Evolutionary conservation across 148 eudicot species (phyloP).

Genomic region (Cornus kousa): DNA sequence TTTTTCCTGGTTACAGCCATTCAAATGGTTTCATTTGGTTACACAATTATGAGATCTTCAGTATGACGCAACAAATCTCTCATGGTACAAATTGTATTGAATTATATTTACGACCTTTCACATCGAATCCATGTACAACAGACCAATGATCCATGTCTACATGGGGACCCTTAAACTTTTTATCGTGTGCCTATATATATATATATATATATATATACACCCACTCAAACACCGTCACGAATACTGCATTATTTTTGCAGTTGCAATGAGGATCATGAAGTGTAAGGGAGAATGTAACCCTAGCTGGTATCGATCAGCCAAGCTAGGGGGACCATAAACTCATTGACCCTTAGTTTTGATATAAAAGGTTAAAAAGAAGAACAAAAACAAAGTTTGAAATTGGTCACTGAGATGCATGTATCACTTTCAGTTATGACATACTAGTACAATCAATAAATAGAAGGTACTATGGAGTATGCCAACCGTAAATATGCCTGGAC

Average conservation of each 20-base stretch:
- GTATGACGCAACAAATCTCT: conserved; percentile 4
- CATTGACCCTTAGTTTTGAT: neutral
- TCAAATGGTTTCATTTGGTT: conserved; percentile 3
- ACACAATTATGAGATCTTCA: neutral
- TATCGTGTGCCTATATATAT: neutral
- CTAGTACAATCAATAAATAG: neutral
- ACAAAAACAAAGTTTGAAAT: neutral
- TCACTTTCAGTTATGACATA: conserved; percentile 3
- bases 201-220: too few relatives aligned
- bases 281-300: neutral
- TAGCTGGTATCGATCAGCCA: neutral
- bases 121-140: neutral
- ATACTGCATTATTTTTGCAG: neutral
- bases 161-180: conserved; percentile 3
- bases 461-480: neutral
- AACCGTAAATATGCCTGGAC: neutral
- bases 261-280: neutral
- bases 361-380: neutral
- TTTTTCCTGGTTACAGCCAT: neutral
- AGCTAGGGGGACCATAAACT: neutral
- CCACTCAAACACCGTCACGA: too few relatives aligned
- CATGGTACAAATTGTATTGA: conserved; percentile 2
- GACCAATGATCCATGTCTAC: neutral
- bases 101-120: neutral
- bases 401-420: neutral